A percentile compares a stretch with the other conserved stretches of the same genome.
phyloP scores from a whole-genome alignment of 805 yeast genomes.

The Saccharomycopsis sp. region DNA sequence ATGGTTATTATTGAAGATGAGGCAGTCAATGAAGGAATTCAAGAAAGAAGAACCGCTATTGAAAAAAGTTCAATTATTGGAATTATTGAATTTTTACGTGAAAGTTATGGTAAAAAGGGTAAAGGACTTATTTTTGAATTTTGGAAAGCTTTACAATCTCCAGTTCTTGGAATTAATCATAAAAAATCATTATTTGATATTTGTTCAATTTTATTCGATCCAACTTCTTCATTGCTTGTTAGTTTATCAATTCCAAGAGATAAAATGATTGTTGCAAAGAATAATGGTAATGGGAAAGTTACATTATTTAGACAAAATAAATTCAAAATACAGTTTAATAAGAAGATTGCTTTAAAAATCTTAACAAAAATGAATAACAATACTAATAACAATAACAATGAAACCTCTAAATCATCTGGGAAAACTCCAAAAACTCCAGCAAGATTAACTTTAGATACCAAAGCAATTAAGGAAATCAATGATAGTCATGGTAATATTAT shows the following conservation, averaged over 20 bases:
- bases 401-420: background rate
- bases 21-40: conserved; percentile 29
- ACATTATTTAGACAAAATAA: conserved; percentile 26
- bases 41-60: conserved; percentile 48
- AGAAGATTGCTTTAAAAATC: conserved; percentile 16
- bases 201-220: conserved; percentile 53
- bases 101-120: conserved; percentile 46
- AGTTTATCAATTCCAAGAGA: conserved; percentile 57
- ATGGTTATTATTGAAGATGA: conserved; percentile 52
- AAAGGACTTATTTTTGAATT: conserved; percentile 45
- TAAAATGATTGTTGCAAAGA: conserved; percentile 51
- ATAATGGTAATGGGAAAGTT: conserved; percentile 43
- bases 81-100: conserved; percentile 51
- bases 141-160: conserved; percentile 63
- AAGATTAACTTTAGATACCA: background rate
- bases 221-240: conserved; percentile 52
- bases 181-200: conserved; percentile 55
- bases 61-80: conserved; percentile 59
- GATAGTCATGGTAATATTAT: background rate
- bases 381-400: background rate
- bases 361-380: conserved; percentile 10
- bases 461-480: background rate
- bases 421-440: background rate
- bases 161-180: conserved; percentile 46
- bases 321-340: conserved; percentile 16